Percentiles rank a stretch among this genome's conserved stretches.
phyloP scores from a whole-genome alignment of 2,329 filamentous ascomycete genomes.

The Amesomyces nigricolor region DNA sequence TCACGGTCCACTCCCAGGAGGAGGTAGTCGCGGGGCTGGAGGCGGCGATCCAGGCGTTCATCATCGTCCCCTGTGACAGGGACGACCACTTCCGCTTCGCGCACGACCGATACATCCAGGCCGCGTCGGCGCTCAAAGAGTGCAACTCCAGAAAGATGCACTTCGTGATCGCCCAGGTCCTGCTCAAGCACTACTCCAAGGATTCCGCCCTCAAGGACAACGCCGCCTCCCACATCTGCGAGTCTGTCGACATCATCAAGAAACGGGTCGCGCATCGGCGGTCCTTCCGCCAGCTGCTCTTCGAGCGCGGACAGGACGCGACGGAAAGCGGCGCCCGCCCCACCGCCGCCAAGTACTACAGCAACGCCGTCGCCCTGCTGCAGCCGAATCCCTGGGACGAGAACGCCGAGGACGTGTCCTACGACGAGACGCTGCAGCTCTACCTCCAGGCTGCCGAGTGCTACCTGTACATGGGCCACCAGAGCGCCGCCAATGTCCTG shows the following conservation, averaged over 20 bases:
- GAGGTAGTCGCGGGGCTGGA: conserved; percentile 77
- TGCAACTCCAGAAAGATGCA: conserved; percentile 75
- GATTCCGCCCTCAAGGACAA: conserved; percentile 63
- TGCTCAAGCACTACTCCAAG: conserved; percentile 63
- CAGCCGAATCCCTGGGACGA: conserved; percentile 75
- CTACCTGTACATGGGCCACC: conserved; percentile 71
- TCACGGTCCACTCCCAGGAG: conserved; percentile 53
- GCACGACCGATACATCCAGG: conserved; percentile 81
- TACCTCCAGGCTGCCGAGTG: conserved; percentile 77
- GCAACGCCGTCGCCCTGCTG: conserved; percentile 68
- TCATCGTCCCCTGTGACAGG: conserved; percentile 73
- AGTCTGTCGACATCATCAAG: conserved; percentile 70
- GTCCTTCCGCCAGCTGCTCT: conserved; percentile 69
- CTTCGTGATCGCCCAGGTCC: conserved; percentile 76
- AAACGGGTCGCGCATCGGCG: conserved; percentile 53
- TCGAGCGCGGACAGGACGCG: conserved; percentile 70
- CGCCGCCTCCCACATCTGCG: conserved; percentile 75
- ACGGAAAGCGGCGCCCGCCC: conserved; percentile 76
- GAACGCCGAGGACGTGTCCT: conserved; percentile 64
- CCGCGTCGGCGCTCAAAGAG: conserved; percentile 63
- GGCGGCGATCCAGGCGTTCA: conserved; percentile 69
- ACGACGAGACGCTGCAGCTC: conserved; percentile 78
- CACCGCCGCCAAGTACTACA: conserved; percentile 78
- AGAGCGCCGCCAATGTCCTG: conserved; percentile 60
- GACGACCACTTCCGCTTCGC: conserved; percentile 85